Evolutionary conservation across 805 yeast species (phyloP).

Genomic region (Pichia cabralensis): DNA sequence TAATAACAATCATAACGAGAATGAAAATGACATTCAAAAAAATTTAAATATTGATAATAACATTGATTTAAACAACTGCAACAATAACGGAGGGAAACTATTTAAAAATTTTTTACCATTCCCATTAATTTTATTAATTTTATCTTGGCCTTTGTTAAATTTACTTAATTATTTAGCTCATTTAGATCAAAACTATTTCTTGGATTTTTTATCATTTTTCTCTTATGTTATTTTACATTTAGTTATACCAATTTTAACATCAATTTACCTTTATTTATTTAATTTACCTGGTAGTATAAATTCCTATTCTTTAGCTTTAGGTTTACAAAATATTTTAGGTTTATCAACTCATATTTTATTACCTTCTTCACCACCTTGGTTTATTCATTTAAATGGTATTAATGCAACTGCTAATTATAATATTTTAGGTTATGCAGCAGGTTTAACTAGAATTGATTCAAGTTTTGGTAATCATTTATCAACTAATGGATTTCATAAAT

Average conservation of each 20-base stretch:
- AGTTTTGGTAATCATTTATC: conserved; percentile 53
- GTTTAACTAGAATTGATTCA: conserved; percentile 53
- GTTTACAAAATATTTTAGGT: conserved; percentile 50
- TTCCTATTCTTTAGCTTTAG: conserved; percentile 44
- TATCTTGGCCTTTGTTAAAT: conserved; percentile 42
- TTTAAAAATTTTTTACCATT: no score
- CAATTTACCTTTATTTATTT: conserved; percentile 54
- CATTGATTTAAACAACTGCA: no score
- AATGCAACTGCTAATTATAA: conserved; percentile 47
- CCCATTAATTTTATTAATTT: conserved; percentile 28
- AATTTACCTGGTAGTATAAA: conserved; percentile 56
- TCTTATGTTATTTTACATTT: conserved; percentile 55
- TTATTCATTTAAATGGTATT: conserved; percentile 49
- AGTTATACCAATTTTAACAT: conserved; percentile 49
- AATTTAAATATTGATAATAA: no score
- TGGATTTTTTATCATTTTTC: conserved; percentile 51
- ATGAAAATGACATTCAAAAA: no score
- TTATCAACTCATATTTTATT: conserved; percentile 49
- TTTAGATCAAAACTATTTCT: conserved; percentile 27
- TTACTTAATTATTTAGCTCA: conserved; percentile 31
- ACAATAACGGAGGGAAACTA: no score
- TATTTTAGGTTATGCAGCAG: conserved; percentile 64
- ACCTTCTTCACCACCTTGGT: conserved; percentile 75
- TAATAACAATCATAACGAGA: no score
- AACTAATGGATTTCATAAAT: conserved; percentile 52